Evolutionary conservation across 192 early-diverging fungal genomes (phyloP).

Genomic region (Coemansia sp.): DNA sequence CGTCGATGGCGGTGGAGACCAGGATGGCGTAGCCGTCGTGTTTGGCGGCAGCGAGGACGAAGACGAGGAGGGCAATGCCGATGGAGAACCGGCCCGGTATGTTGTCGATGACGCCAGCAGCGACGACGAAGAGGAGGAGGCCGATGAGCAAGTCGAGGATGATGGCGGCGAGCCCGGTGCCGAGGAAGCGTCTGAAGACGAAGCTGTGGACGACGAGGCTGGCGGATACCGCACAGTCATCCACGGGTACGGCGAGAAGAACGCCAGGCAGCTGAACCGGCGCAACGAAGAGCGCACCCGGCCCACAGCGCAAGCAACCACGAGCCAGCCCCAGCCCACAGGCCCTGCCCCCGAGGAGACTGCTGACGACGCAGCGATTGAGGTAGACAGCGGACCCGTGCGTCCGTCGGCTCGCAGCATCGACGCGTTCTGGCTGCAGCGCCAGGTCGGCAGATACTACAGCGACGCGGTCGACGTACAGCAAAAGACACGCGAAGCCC

Average conservation of each 20-base stretch:
- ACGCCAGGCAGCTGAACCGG: conserved; percentile 30
- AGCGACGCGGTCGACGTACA: conserved; percentile 84
- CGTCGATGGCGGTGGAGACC: conserved; percentile 64
- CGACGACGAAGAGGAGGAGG: conserved; percentile 39
- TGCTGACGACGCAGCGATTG: not conserved
- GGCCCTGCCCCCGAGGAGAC: not conserved
- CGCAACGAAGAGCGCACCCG: conserved; percentile 39
- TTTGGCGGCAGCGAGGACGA: conserved; percentile 94
- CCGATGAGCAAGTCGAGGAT: not conserved
- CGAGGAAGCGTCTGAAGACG: not conserved
- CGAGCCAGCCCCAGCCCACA: conserved; percentile 5
- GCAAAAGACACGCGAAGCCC: conserved; percentile 78
- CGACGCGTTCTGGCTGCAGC: conserved; percentile 98
- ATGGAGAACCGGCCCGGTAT: conserved; percentile 54
- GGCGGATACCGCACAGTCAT: conserved; percentile 42
- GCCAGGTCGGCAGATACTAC: conserved; percentile 79
- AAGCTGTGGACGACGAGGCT: conserved; percentile 24
- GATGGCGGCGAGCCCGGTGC: not conserved
- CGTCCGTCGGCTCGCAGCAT: conserved; percentile 74
- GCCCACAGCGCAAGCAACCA: not conserved
- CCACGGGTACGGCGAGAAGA: conserved; percentile 37
- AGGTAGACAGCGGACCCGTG: conserved; percentile 3
- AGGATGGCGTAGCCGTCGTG: conserved; percentile 91
- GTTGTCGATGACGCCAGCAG: conserved; percentile 35
- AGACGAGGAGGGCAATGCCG: conserved; percentile 70